Percentiles rank a stretch among this genome's conserved stretches.
Evolutionary conservation across 768 basidiomycete species (phyloP).

Genomic region (Tephrocybe sp.): DNA sequence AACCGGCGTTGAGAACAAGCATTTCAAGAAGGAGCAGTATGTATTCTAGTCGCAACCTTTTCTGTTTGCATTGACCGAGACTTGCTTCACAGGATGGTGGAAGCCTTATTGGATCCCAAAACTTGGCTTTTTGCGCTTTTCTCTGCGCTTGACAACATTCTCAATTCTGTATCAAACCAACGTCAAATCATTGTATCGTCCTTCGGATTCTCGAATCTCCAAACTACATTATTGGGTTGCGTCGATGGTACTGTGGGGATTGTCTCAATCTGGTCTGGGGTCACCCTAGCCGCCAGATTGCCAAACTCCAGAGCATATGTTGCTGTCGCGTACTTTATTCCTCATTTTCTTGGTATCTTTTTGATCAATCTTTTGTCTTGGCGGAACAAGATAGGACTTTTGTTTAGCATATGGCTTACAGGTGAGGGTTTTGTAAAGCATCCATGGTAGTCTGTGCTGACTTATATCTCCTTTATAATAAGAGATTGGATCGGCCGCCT

Average conservation of each 20-base stretch:
- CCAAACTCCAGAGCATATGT: slow-evolving; percentile 64
- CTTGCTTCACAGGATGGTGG: too few species aligned
- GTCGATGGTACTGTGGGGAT: slow-evolving; percentile 69
- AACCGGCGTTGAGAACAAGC: slow-evolving; percentile 82
- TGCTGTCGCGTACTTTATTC: slow-evolving; percentile 58
- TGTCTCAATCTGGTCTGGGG: slow-evolving; percentile 67
- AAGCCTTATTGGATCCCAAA: too few species aligned
- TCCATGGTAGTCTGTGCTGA: neutral
- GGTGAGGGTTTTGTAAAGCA: slow-evolving; percentile 30
- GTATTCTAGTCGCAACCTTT: slow-evolving; percentile 68
- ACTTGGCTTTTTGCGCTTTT: slow-evolving; percentile 79
- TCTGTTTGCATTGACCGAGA: slow-evolving; percentile 70
- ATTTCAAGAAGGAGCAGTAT: slow-evolving; percentile 78
- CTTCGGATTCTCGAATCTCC: slow-evolving; percentile 62
- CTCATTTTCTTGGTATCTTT: slow-evolving; percentile 62
- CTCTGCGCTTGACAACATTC: slow-evolving; percentile 58
- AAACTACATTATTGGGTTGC: slow-evolving; percentile 71
- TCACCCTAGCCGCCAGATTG: slow-evolving; percentile 54
- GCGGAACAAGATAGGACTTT: slow-evolving; percentile 62
- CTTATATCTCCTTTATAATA: neutral
- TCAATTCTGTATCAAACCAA: slow-evolving; percentile 68
- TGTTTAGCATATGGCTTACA: slow-evolving; percentile 56
- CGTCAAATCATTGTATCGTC: slow-evolving; percentile 61
- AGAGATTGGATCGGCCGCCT: slow-evolving; percentile 36
- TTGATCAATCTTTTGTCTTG: slow-evolving; percentile 67